A percentile compares a stretch with the other conserved stretches of the same genome.
phyloP scores from a whole-genome alignment of 176 grass and related monocot species.

The Lolium rigidum region DNA sequence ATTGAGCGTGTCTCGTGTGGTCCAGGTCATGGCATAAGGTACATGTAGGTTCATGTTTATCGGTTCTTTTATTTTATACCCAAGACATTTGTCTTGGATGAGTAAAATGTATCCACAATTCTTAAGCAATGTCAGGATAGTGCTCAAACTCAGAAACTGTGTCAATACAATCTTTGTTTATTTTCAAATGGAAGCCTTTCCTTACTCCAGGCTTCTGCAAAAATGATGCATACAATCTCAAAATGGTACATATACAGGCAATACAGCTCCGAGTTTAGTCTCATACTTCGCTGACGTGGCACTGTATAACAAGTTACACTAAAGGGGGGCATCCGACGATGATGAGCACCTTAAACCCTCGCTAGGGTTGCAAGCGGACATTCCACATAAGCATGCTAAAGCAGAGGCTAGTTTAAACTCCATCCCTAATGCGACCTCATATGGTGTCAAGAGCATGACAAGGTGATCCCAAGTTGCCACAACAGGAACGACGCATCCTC shows the following conservation, averaged over 20 bases:
- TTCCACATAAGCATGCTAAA: too few species aligned
- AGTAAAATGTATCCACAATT: not conserved
- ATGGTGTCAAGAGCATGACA: not conserved
- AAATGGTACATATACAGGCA: not conserved
- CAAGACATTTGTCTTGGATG: not conserved
- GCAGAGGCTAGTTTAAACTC: too few species aligned
- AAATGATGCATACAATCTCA: not conserved
- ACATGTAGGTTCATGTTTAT: not conserved
- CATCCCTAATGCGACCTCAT: too few species aligned
- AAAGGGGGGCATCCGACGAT: not conserved
- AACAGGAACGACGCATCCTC: not conserved
- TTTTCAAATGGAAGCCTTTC: not conserved
- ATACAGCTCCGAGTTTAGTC: not conserved
- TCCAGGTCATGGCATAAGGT: slow-evolving; percentile 96
- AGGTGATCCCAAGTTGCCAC: not conserved
- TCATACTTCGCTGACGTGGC: not conserved
- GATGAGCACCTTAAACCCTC: not conserved
- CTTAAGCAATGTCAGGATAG: not conserved
- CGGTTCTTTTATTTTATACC: not conserved
- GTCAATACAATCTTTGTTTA: not conserved
- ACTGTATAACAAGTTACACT: not conserved
- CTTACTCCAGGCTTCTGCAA: not conserved
- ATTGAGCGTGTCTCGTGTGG: slow-evolving; percentile 86
- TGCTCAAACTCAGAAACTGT: not conserved
- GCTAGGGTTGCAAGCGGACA: too few species aligned